phyloP scores from a whole-genome alignment of 192 early-diverging fungal genomes.

The Mortierella alpina region DNA sequence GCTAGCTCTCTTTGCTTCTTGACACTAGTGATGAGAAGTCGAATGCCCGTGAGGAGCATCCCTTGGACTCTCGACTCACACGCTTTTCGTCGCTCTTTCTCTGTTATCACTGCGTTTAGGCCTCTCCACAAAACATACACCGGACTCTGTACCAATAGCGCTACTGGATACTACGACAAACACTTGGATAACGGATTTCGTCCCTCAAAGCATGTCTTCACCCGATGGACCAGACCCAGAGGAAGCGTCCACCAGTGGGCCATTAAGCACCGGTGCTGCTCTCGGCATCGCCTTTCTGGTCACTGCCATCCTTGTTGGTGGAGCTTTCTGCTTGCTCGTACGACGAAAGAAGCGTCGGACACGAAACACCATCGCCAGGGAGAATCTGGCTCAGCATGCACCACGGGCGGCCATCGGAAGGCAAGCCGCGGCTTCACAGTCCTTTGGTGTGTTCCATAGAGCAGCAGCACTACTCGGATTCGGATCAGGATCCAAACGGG shows the following conservation, averaged over 20 bases:
- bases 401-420: conserved; percentile 4
- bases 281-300: conserved; percentile 28
- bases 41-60: too few relatives aligned
- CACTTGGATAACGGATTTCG: conserved; percentile 31
- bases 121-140: conserved; percentile 9
- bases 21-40: too few relatives aligned
- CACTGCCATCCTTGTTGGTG: conserved; percentile 15
- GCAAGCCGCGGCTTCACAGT: not conserved
- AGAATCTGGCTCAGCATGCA: conserved; percentile 8
- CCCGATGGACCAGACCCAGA: not conserved
- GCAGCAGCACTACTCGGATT: not conserved
- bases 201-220: not conserved
- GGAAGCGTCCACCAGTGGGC: not conserved
- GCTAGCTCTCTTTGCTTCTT: too few relatives aligned
- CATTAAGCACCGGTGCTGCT: conserved; percentile 1
- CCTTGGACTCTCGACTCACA: not conserved
- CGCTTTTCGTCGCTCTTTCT: not conserved
- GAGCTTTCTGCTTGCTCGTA: conserved; percentile 26
- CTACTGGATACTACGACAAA: conserved; percentile 38
- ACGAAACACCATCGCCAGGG: conserved; percentile 22
- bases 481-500: not conserved
- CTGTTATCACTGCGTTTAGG: conserved; percentile 1
- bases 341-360: conserved; percentile 21
- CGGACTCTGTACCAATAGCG: conserved; percentile 9
- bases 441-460: not conserved